Evolutionary conservation across 495 filamentous ascomycete species (phyloP).

Genomic region (Elasticomyces elasticus): DNA sequence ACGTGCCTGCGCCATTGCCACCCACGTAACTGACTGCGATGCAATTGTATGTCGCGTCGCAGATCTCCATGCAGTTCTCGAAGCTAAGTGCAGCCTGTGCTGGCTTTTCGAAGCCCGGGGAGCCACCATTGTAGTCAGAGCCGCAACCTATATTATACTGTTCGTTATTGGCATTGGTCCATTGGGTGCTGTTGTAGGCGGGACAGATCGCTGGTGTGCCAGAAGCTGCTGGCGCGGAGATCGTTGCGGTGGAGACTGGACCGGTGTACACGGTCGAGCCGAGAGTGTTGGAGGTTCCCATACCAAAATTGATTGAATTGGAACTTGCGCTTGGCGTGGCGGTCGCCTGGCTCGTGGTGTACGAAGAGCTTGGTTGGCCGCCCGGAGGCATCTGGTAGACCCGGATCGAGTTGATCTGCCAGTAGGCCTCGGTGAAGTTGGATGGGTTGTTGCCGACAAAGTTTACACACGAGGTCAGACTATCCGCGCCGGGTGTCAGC

Average conservation of each 20-base stretch:
- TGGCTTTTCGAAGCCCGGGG: not conserved
- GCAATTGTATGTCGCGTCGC: not conserved
- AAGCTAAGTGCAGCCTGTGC: not conserved
- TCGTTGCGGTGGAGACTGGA: conserved; percentile 6
- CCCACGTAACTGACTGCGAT: conserved; percentile 3
- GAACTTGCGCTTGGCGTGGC: not conserved
- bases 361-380: conserved; percentile 1
- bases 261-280: conserved; percentile 7
- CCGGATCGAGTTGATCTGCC: conserved; percentile 29
- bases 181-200: not conserved
- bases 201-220: not conserved
- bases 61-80: conserved; percentile 1
- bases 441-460: conserved; percentile 28
- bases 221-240: not conserved
- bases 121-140: conserved; percentile 5
- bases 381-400: conserved; percentile 20
- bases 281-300: conserved; percentile 8
- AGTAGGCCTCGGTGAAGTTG: conserved; percentile 27
- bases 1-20: conserved; percentile 7
- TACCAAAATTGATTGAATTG: not conserved
- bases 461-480: conserved; percentile 10
- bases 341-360: conserved; percentile 6
- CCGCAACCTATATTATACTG: not conserved
- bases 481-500: conserved; percentile 2
- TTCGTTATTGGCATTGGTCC: conserved; percentile 1